These are phyloP conservation scores for Lachnellula suecica DNA, from an alignment of 2,329 filamentous ascomycete genomes.

Conservation along the genomic window DNA sequence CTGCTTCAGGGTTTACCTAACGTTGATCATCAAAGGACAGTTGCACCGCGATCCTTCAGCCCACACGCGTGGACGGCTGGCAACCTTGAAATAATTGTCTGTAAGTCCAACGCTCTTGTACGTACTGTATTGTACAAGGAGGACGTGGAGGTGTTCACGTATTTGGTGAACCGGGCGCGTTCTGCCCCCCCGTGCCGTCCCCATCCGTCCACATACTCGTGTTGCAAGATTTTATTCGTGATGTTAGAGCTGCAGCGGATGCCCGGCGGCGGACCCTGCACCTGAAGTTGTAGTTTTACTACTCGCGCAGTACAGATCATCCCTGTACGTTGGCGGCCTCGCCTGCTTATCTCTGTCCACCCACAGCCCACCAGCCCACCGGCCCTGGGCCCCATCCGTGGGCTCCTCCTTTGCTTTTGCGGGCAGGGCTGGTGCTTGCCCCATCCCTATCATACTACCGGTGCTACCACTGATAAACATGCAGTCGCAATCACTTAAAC, in stretches of 20 bases:
- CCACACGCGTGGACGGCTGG: too few relatives aligned
- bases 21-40: neutral
- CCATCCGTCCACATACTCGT: neutral
- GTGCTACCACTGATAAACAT: conserved; percentile 11
- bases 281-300: neutral
- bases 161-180: too few relatives aligned
- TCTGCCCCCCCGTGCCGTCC: too few relatives aligned
- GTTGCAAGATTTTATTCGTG: neutral
- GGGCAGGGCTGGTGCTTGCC: conserved; percentile 3
- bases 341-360: conserved; percentile 7
- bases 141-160: too few relatives aligned
- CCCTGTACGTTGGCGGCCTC: neutral
- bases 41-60: too few relatives aligned
- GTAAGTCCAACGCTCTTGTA: too few relatives aligned
- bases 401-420: conserved; percentile 14
- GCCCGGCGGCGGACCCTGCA: neutral
- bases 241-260: neutral
- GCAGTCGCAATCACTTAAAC: conserved; percentile 14
- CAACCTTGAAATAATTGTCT: neutral
- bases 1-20: neutral
- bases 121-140: too few relatives aligned
- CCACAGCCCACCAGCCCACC: neutral
- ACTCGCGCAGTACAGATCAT: neutral
- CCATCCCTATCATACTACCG: neutral
- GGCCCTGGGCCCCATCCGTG: neutral